phyloP scores from a whole-genome alignment of 2,329 filamentous ascomycete species.

The Ophiostoma triangulosporum region DNA sequence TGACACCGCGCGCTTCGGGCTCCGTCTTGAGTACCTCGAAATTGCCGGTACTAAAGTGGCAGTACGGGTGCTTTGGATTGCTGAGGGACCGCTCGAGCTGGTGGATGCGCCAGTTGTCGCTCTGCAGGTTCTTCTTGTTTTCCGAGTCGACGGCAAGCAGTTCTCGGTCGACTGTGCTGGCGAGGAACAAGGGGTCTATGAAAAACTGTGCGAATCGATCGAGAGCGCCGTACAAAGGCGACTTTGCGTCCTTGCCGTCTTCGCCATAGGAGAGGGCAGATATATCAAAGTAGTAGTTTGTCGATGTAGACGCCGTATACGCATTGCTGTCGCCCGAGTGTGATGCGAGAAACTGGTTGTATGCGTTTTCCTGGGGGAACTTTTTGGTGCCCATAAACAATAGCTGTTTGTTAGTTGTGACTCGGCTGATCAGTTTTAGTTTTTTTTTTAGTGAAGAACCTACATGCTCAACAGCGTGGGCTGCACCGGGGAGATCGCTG shows the following conservation, averaged over 20 bases:
- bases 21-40: constrained; percentile 72
- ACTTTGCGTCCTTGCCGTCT: constrained; percentile 41
- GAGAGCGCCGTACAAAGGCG: constrained; percentile 61
- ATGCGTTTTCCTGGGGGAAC: constrained; percentile 91
- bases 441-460: constrained; percentile 11
- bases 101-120: constrained; percentile 73
- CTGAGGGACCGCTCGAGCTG: constrained; percentile 83
- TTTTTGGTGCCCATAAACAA: constrained; percentile 99
- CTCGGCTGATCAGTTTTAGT: not conserved
- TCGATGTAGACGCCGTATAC: constrained; percentile 84
- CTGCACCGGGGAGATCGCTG: constrained; percentile 83
- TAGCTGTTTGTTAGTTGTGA: constrained; percentile 31
- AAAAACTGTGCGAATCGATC: constrained; percentile 94
- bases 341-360: constrained; percentile 80
- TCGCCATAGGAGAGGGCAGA: constrained; percentile 53
- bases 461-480: constrained; percentile 88
- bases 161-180: constrained; percentile 75
- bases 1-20: constrained; percentile 65
- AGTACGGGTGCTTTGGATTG: constrained; percentile 76
- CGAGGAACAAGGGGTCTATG: constrained; percentile 72
- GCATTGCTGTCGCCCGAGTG: constrained; percentile 91
- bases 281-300: constrained; percentile 96
- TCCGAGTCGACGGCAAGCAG: constrained; percentile 84
- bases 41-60: constrained; percentile 85
- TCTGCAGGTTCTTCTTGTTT: constrained; percentile 95